Evolutionary conservation across 2,329 filamentous ascomycete genomes (phyloP), one percentile per base, ranked within the genome.

Genomic region (Fusarium poae): DNA sequence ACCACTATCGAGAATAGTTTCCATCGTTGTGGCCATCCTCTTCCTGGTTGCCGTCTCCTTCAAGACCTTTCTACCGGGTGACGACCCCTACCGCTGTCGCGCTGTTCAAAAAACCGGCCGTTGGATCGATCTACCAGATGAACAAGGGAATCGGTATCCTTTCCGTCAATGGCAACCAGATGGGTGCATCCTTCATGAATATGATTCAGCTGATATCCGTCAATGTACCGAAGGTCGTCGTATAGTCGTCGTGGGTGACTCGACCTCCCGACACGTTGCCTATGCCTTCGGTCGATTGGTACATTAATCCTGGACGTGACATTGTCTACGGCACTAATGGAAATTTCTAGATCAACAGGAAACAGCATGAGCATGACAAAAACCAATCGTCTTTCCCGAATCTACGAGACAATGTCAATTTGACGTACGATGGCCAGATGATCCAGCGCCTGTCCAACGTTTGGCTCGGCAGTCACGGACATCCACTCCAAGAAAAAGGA

Each of bases 171-270:
- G 88, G 88, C 85, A 89, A 60, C 84, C 87, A 4, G 80, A 80
- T 25, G 85, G 85, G 25, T 91, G 89, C 77, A 83, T 85, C 52
- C 80, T 89, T 74, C 83, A 85, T 62, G 78, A 84, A 56, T 89
- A 89, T 77, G 80, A 81, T n/a, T 73, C 76, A 10, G 75, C 80
- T n/a, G 84, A 87, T 39, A 81, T 89, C 45, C 75, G 78, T 21
- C 75, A 77, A 52, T 91, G 89, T 71, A 79, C 88, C 18, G 77
- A 77, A 15, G 78, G 80, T 16, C 83, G 82, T n/a, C 82, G 81
- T 40, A 73, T 90, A 20, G 79, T 88, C 15, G 86, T 90, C 70
- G 80, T 84, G 35, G 88, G 89, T 34, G 88, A 90, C 75, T 85
- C 85, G 3, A 85, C 84, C 1, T 82, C 84, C 5, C 83, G 88